A percentile compares a stretch with the other conserved stretches of the same genome.
These are phyloP conservation scores for Diutina catenulata DNA, from an alignment of 1,139 yeast species.

Conservation along the genomic window DNA sequence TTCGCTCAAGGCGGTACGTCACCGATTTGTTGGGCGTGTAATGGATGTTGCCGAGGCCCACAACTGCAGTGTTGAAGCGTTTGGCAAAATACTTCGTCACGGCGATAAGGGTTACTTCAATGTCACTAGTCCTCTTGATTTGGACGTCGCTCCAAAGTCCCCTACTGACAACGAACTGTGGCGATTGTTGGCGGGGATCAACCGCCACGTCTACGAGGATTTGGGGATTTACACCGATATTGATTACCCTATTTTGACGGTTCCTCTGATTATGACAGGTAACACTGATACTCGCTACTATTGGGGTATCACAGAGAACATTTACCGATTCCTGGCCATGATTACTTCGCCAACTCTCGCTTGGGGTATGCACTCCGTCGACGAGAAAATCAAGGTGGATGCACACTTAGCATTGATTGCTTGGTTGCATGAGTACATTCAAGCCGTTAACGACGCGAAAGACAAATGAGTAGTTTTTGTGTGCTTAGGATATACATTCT, in stretches of 20 bases:
- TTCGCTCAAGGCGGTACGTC: neutral
- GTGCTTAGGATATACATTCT: too few species aligned
- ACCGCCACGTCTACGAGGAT: conserved; percentile 34
- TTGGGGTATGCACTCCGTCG: conserved; percentile 25
- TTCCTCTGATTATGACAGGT: conserved; percentile 1
- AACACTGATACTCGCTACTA: conserved; percentile 5
- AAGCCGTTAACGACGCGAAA: conserved; percentile 8
- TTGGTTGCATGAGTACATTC: conserved; percentile 30
- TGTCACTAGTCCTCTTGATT: neutral
- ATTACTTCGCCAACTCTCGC: conserved; percentile 22
- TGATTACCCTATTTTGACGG: neutral
- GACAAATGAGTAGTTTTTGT: too few species aligned
- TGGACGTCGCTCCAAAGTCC: conserved; percentile 26
- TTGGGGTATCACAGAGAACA: conserved; percentile 5
- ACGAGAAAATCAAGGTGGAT: conserved; percentile 25
- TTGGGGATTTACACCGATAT: neutral
- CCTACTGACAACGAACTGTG: conserved; percentile 28
- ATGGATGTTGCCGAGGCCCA: neutral
- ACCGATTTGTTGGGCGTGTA: neutral
- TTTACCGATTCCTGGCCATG: conserved; percentile 9
- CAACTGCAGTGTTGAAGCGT: neutral
- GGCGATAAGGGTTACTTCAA: neutral
- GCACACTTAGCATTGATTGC: conserved; percentile 30
- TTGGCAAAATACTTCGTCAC: neutral
- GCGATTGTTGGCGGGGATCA: conserved; percentile 29